phyloP scores from a whole-genome alignment of 2,329 filamentous ascomycete genomes.

The Sporothrix schenckii region DNA sequence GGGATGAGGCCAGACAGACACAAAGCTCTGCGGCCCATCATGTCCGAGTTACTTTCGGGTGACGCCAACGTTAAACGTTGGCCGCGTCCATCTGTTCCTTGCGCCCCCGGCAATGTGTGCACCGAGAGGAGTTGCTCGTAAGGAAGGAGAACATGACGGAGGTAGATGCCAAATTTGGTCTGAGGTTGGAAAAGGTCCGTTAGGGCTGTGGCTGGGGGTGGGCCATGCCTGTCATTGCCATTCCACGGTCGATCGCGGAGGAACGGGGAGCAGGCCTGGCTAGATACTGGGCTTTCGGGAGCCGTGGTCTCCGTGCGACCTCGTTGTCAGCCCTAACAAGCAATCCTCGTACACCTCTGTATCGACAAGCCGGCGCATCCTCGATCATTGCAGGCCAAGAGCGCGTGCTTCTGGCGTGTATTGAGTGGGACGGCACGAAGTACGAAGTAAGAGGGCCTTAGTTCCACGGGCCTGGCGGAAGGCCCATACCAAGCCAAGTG shows the following conservation, averaged over 20 bases:
- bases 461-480: constrained; percentile 9
- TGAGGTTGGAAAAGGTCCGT: constrained; percentile 1
- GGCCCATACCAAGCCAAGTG: constrained; percentile 14
- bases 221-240: constrained; percentile 3
- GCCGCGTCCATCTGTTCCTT: constrained; percentile 10
- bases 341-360: background rate
- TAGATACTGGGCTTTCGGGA: constrained; percentile 2
- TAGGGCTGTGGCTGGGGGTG: constrained; percentile 12
- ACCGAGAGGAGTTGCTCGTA: constrained; percentile 26
- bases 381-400: constrained; percentile 11
- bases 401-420: background rate
- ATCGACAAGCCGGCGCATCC: background rate
- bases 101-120: background rate
- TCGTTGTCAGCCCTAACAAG: constrained; percentile 15
- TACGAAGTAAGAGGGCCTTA: background rate
- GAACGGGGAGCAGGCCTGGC: background rate
- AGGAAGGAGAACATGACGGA: background rate
- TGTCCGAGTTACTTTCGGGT: background rate
- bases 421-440: constrained; percentile 12
- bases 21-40: background rate
- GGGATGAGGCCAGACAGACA: background rate
- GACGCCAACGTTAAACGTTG: background rate
- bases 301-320: constrained; percentile 17
- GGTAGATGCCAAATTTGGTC: constrained; percentile 5
- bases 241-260: background rate